Percentiles rank a stretch among this genome's conserved stretches.
phyloP scores from a whole-genome alignment of 139 green algal genomes.

The Coelastrella sp. region DNA sequence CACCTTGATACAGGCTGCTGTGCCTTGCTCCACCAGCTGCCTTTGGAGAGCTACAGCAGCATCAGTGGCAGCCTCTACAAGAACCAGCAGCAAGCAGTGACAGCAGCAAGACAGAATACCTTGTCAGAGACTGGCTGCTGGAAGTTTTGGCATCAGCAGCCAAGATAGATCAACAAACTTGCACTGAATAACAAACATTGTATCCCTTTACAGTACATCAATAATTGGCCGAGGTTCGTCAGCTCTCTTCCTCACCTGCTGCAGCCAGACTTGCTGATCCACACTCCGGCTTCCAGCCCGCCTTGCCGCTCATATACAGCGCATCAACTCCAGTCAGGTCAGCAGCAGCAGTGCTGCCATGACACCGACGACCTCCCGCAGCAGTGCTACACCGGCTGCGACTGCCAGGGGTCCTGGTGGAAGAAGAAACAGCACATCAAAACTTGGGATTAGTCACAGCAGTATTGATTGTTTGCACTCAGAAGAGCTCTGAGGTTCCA shows the following conservation, averaged over 20 bases:
- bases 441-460: neutral
- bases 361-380: neutral
- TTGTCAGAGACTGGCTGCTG: too few species aligned
- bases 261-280: slow-evolving; percentile 25
- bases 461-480: neutral
- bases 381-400: neutral
- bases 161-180: too few species aligned
- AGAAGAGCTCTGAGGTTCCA: neutral
- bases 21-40: neutral
- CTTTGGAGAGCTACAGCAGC: neutral
- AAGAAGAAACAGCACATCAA: neutral
- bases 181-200: neutral
- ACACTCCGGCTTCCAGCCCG: slow-evolving; percentile 24
- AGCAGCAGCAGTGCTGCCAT: neutral
- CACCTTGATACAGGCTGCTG: slow-evolving; percentile 12
- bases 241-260: slow-evolving; percentile 7
- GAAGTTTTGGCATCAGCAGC: too few species aligned
- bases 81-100: neutral
- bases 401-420: neutral
- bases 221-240: neutral
- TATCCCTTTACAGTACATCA: neutral
- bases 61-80: slow-evolving; percentile 25
- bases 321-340: neutral
- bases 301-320: neutral
- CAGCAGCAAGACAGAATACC: neutral